Evolutionary conservation across 106 monocot species (phyloP).

Genomic region (Phalaenopsis aphrodite): DNA sequence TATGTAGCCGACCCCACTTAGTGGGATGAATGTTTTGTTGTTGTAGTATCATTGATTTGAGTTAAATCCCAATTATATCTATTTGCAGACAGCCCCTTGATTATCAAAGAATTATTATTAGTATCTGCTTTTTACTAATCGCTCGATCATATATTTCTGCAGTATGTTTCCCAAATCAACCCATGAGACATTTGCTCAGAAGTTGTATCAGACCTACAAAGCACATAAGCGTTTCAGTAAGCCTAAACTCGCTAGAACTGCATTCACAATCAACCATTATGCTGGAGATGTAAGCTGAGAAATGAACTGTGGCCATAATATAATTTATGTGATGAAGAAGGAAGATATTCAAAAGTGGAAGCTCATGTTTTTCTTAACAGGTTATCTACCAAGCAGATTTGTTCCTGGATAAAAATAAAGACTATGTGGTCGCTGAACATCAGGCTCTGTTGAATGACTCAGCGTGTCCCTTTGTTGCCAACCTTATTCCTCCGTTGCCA

Average conservation of each 20-base stretch:
- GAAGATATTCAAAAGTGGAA: neutral
- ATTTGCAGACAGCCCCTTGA: too few species aligned
- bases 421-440: constrained; percentile 96
- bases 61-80: too few species aligned
- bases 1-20: too few species aligned
- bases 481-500: constrained; percentile 77
- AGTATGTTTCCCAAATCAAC: constrained; percentile 99
- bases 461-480: constrained; percentile 64
- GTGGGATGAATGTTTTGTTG: too few species aligned
- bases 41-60: too few species aligned
- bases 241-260: constrained; percentile 88
- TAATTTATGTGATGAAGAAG: neutral
- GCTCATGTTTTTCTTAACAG: constrained; percentile 28
- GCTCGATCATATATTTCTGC: constrained; percentile 18
- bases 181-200: constrained; percentile 93
- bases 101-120: neutral
- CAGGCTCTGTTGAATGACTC: constrained; percentile 78
- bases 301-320: neutral
- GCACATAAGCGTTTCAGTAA: constrained; percentile 91
- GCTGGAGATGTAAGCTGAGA: constrained; percentile 77
- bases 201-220: constrained; percentile 96
- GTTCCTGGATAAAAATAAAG: constrained; percentile 97
- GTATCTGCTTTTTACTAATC: neutral
- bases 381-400: constrained; percentile 88
- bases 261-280: constrained; percentile 95